phyloP scores from a whole-genome alignment of 176 grass and related monocot species.

The Oryza glaberrima region DNA sequence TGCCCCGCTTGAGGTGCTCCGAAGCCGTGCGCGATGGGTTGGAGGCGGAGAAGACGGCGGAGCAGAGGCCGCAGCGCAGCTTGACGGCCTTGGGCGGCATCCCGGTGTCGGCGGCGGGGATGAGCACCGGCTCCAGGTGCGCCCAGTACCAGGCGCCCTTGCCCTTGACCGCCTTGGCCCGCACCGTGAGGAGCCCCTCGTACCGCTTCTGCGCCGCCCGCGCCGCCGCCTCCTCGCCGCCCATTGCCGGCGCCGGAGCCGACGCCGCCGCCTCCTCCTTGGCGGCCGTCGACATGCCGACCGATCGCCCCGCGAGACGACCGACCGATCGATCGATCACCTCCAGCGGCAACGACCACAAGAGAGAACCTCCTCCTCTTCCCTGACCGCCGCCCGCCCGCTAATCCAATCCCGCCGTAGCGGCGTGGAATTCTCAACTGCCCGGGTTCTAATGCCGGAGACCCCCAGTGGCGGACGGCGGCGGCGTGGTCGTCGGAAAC shows the following conservation, averaged over 20 bases:
- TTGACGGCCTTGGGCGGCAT: constrained; percentile 75
- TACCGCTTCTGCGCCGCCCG: constrained; percentile 69
- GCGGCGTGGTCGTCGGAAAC: not conserved
- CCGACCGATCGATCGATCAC: constrained; percentile 36
- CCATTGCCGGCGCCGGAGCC: constrained; percentile 37
- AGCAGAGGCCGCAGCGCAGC: constrained; percentile 70
- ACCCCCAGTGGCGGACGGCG: not conserved
- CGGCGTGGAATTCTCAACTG: constrained; percentile 16
- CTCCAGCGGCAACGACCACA: not conserved
- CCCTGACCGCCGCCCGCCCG: constrained; percentile 15
- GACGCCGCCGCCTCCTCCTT: constrained; percentile 40
- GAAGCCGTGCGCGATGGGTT: constrained; percentile 75
- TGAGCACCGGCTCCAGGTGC: constrained; percentile 72
- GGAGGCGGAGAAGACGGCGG: constrained; percentile 76
- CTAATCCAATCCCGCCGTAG: constrained; percentile 28
- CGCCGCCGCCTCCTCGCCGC: constrained; percentile 56
- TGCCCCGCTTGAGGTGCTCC: constrained; percentile 87
- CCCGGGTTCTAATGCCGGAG: constrained; percentile 16
- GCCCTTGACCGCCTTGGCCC: constrained; percentile 75
- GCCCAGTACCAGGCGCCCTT: constrained; percentile 90
- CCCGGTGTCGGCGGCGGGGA: constrained; percentile 58
- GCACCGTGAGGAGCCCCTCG: constrained; percentile 65
- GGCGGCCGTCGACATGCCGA: constrained; percentile 41
- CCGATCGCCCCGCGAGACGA: constrained; percentile 19
- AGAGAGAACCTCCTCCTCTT: constrained; percentile 15